These are phyloP conservation scores for Medicago ruthenica DNA, from an alignment of 306 rosid species.

Conservation along the genomic window DNA sequence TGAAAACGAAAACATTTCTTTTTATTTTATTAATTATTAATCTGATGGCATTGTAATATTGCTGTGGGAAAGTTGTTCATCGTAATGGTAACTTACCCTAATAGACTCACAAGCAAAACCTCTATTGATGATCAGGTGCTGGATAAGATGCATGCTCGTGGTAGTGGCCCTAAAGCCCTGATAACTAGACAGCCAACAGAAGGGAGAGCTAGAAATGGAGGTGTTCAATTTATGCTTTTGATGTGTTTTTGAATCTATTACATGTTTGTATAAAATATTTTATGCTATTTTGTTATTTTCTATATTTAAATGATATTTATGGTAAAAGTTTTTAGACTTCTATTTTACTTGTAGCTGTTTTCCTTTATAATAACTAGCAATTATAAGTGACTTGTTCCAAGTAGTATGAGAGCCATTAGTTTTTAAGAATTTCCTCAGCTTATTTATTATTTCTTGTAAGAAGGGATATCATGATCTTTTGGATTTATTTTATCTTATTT, in stretches of 20 bases:
- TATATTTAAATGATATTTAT: background rate
- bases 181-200: constrained; percentile 94
- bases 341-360: constrained; percentile 9
- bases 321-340: background rate
- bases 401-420: background rate
- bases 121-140: constrained; percentile 64
- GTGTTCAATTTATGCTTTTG: constrained; percentile 46
- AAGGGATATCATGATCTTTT: background rate
- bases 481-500: background rate
- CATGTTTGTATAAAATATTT: constrained; percentile 29
- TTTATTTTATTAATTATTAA: background rate
- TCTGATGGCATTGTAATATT: constrained; percentile 4
- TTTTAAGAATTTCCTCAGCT: background rate
- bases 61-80: constrained; percentile 3
- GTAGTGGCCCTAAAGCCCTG: constrained; percentile 75
- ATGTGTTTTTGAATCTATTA: constrained; percentile 10
- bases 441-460: background rate
- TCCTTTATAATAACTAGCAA: background rate
- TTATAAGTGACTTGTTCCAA: background rate
- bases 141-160: constrained; percentile 99
- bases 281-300: background rate
- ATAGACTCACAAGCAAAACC: constrained; percentile 26
- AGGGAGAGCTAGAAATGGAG: constrained; percentile 96
- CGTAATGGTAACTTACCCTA: background rate
- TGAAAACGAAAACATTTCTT: background rate